These are phyloP conservation scores for Suhomyces sp. DNA, from an alignment of 805 yeast genomes.

Conservation along the genomic window DNA sequence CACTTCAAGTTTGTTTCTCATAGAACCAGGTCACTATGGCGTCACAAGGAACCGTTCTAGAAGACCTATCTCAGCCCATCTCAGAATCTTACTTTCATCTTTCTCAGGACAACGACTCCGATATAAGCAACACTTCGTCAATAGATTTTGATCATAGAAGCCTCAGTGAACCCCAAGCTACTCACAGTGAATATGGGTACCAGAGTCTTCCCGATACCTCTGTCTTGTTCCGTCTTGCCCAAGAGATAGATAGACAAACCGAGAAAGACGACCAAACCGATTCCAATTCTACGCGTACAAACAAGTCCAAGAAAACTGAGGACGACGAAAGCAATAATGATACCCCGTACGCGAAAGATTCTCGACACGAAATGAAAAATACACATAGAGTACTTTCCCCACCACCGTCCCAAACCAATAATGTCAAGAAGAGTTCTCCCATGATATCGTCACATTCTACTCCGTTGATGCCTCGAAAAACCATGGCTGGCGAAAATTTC, in stretches of 20 bases:
- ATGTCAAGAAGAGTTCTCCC: conserved; percentile 3
- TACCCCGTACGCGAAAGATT: not conserved
- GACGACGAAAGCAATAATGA: not conserved
- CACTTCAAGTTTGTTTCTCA: not conserved
- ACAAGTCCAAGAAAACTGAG: not conserved
- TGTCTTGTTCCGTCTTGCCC: conserved; percentile 14
- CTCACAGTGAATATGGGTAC: not conserved
- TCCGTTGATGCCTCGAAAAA: conserved; percentile 12
- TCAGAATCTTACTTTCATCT: conserved; percentile 31
- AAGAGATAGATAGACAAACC: not conserved
- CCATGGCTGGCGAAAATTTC: not conserved
- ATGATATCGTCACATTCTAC: conserved; percentile 26
- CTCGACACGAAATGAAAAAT: not conserved
- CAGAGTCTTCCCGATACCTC: conserved; percentile 5
- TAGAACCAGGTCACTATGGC: not conserved
- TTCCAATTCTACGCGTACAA: not conserved
- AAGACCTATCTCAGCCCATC: conserved; percentile 22
- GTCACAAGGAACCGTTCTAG: not conserved
- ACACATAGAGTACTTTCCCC: not conserved
- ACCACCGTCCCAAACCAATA: not conserved
- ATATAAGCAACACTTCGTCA: conserved; percentile 10
- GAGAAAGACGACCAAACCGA: not conserved
- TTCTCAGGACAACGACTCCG: conserved; percentile 21
- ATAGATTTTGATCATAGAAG: conserved; percentile 6
- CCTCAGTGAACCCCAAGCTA: not conserved